Base-by-base conservation (phyloP, 163 green algal species). In the Trebouxiophyceae sp. region DNA sequence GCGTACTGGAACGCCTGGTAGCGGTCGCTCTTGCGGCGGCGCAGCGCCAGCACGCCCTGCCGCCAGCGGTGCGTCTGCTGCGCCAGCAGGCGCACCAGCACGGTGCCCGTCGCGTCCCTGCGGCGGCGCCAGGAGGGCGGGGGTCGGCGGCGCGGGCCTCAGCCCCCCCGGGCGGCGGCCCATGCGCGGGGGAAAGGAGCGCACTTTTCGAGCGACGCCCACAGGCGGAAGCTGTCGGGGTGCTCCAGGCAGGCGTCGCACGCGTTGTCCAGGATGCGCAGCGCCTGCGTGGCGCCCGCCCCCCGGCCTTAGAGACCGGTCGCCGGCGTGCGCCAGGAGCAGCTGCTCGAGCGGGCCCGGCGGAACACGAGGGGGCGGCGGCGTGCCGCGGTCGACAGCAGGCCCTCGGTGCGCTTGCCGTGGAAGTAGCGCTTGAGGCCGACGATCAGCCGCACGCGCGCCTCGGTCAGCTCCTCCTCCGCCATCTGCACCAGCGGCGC, bases 241-340 rank as follows among this genome's bases (percentile, higher is more conserved):
- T 74, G 54, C 34, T 91, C 77, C 1, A 78, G 57, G 5, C 71
- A 70, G 12, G 61, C 54, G 33, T 91, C 86, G 60, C 83, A 91
- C 27, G 70, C 77, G 24, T 73, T 73, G 60, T 88, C 78, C 44
- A 94, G 73, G 28, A 93, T 81, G 27, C 86, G 74, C 67, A 89
- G 65, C 4, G 77, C 77, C 60, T 79, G 45, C n/a, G 75, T n/a
- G n/a, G n/a, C n/a, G n/a, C n/a, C n/a, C n/a, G n/a, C n/a, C n/a
- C n/a, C n/a, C n/a, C n/a, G n/a, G n/a, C n/a, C n/a, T n/a, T n/a
- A n/a, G n/a, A 77, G 66, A 61, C 47, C 34, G 47, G 2, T 59
- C 16, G 76, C 81, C n/a, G 83, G 63, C 7, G 79, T 62, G n/a
- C 76, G 76, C 28, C 80, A 69, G 0, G 69, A 20, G 20, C 77